phyloP scores from a whole-genome alignment of 345 rosid genomes.

The Turritis glabra region DNA sequence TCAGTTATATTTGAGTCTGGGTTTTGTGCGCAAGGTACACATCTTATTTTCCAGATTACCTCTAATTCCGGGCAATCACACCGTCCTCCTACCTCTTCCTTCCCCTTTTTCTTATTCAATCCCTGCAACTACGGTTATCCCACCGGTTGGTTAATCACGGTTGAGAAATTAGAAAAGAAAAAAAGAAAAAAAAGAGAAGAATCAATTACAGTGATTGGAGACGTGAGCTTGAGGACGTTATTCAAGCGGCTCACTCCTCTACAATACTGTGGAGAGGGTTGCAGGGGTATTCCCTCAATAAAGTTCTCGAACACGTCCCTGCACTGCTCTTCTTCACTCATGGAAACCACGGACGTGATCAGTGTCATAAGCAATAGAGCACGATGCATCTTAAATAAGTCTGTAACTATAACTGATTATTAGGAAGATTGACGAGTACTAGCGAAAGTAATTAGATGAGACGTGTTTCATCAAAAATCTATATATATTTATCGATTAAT shows the following conservation, averaged over 20 bases:
- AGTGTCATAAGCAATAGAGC: slow-evolving; percentile 28
- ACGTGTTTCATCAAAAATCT: neutral
- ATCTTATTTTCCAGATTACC: slow-evolving; percentile 33
- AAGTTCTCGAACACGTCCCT: slow-evolving; percentile 24
- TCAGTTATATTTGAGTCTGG: slow-evolving; percentile 3
- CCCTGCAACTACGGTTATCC: slow-evolving; percentile 15
- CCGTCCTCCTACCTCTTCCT: neutral
- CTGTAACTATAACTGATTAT: neutral
- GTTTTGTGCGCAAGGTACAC: slow-evolving; percentile 22
- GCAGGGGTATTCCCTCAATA: slow-evolving; percentile 5
- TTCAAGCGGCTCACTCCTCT: slow-evolving; percentile 34
- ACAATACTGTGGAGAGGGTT: slow-evolving; percentile 30
- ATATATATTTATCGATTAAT: neutral
- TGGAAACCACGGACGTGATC: slow-evolving; percentile 22
- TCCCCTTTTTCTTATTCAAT: neutral
- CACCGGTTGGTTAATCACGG: neutral
- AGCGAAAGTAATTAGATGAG: neutral
- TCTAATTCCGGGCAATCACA: slow-evolving; percentile 35
- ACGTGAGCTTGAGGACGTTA: slow-evolving; percentile 32
- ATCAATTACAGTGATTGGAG: slow-evolving; percentile 14
- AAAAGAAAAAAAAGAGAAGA: neutral
- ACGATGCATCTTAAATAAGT: slow-evolving; percentile 23
- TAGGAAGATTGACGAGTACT: neutral
- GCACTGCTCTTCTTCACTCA: slow-evolving; percentile 26
- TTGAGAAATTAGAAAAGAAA: neutral